phyloP scores from a whole-genome alignment of 2,329 filamentous ascomycete species.

The Macrophomina tecta region DNA sequence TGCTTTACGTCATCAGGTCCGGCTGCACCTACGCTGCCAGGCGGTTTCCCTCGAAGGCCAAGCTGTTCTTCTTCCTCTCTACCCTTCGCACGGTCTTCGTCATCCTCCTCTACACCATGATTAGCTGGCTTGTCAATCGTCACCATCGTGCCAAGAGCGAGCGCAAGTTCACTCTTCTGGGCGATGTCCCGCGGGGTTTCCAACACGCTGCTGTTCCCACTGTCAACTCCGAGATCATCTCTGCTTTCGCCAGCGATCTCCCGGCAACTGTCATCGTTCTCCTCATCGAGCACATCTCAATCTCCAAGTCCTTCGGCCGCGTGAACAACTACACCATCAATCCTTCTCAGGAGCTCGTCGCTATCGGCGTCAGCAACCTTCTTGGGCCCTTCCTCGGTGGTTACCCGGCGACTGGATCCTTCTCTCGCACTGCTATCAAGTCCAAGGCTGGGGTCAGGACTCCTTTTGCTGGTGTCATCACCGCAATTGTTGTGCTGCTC shows the following conservation, averaged over 20 bases:
- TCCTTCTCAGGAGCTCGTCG: slow-evolving; percentile 93
- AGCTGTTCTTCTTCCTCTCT: slow-evolving; percentile 85
- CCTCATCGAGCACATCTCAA: slow-evolving; percentile 94
- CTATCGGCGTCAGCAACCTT: slow-evolving; percentile 88
- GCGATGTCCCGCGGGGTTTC: slow-evolving; percentile 80
- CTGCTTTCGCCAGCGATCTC: slow-evolving; percentile 71
- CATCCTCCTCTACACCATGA: slow-evolving; percentile 88
- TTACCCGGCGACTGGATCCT: slow-evolving; percentile 93
- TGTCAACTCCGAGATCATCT: slow-evolving; percentile 70
- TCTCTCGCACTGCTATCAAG: slow-evolving; percentile 95
- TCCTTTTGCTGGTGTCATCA: slow-evolving; percentile 88
- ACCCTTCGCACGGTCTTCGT: slow-evolving; percentile 91
- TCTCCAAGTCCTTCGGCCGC: slow-evolving; percentile 94
- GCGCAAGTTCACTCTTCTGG: slow-evolving; percentile 76
- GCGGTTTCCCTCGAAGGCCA: slow-evolving; percentile 71
- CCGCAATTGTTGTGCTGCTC: slow-evolving; percentile 81
- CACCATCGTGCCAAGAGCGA: slow-evolving; percentile 55
- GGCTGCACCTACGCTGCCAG: slow-evolving; percentile 70
- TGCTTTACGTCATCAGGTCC: slow-evolving; percentile 74
- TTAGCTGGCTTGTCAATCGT: slow-evolving; percentile 85
- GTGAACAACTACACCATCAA: slow-evolving; percentile 97
- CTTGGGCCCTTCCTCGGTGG: slow-evolving; percentile 89
- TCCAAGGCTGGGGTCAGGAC: slow-evolving; percentile 95
- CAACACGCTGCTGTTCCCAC: slow-evolving; percentile 75
- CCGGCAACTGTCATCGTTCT: slow-evolving; percentile 92